Evolutionary conservation across 495 filamentous ascomycete genomes (phyloP).

Genomic region (Penicillium angulare): DNA sequence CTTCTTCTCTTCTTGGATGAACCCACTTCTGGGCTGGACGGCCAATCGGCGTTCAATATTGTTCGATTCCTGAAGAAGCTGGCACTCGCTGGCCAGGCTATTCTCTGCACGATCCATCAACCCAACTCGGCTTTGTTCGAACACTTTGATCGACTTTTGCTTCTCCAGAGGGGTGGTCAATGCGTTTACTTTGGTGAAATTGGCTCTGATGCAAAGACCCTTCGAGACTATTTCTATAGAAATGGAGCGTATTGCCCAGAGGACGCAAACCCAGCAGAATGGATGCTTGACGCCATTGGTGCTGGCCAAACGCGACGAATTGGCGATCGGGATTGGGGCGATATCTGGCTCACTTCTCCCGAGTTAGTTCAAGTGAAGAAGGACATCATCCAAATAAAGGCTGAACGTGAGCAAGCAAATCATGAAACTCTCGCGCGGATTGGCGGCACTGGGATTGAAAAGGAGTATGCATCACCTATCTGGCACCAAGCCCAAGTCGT

Average conservation of each 20-base stretch:
- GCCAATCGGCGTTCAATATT: conserved; percentile 83
- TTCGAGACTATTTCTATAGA: conserved; percentile 53
- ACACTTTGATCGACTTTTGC: conserved; percentile 67
- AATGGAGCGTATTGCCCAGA: conserved; percentile 49
- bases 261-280: conserved; percentile 78
- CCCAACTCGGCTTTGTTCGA: conserved; percentile 84
- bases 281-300: conserved; percentile 85
- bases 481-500: conserved; percentile 70
- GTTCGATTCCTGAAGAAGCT: conserved; percentile 85
- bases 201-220: conserved; percentile 45
- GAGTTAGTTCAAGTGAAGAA: conserved; percentile 68
- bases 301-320: conserved; percentile 71
- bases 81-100: conserved; percentile 77
- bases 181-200: conserved; percentile 69
- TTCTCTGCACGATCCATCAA: conserved; percentile 92
- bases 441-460: conserved; percentile 36
- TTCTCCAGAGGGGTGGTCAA: conserved; percentile 63
- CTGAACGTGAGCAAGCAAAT: conserved; percentile 23
- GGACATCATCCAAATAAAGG: conserved; percentile 66
- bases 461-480: conserved; percentile 73
- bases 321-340: conserved; percentile 75
- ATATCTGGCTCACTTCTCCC: conserved; percentile 70
- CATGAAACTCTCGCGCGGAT: conserved; percentile 4
- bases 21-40: conserved; percentile 85
- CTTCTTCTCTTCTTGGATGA: conserved; percentile 88